Evolutionary conservation across 2,329 filamentous ascomycete genomes (phyloP), one percentile per base, ranked within the genome.

Genomic region (Stagonosporopsis chrysanthemi): DNA sequence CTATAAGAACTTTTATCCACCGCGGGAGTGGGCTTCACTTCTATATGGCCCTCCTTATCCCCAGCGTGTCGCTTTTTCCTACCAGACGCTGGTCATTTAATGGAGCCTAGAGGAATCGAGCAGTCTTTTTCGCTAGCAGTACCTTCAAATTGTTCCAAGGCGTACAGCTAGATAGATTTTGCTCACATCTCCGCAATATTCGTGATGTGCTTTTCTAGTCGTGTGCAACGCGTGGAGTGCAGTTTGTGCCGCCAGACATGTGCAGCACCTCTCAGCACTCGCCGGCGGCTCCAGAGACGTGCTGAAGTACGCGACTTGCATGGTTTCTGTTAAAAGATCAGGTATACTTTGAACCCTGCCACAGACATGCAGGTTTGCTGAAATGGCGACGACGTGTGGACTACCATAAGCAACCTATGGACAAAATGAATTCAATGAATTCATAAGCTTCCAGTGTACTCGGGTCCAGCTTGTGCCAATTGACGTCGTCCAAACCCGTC

Each of bases 111-210:
- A 97, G 76, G 77, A 81, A 90, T 73, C 69, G 76, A 80, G 88
- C 90, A 91, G 90, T 89, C 90, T 90, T 91, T 92, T 92, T 96
- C 93, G 93, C 93, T 97, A 97, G 90, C 92, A 87, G 90, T 89
- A 89, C 90, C 91, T 92, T 90, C 86, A 80, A 80, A 77, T 77
- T 61, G 59, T 74, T 79, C 77, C 86, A 91, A 90, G 89, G 90
- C 84, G 86, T 88, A 88, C 89, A 84, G 92, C 94, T 97, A 96
- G 92, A 97, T 97, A 96, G 92, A 86, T 86, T 87, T 88, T 92
- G 91, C 89, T 84, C 78, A 96, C 91, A 97, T 84, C 39, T 53
- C 52, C 14, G 31, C 31, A 33, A 33, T 48, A 52, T 58, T 14
- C 28, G 43, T 47, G 24, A 15, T 35, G 17, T 19, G 8, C 5